Evolutionary conservation across 2,329 filamentous ascomycete genomes (phyloP), one percentile per base, ranked within the genome.

Genomic region (Diaporthe sp.): DNA sequence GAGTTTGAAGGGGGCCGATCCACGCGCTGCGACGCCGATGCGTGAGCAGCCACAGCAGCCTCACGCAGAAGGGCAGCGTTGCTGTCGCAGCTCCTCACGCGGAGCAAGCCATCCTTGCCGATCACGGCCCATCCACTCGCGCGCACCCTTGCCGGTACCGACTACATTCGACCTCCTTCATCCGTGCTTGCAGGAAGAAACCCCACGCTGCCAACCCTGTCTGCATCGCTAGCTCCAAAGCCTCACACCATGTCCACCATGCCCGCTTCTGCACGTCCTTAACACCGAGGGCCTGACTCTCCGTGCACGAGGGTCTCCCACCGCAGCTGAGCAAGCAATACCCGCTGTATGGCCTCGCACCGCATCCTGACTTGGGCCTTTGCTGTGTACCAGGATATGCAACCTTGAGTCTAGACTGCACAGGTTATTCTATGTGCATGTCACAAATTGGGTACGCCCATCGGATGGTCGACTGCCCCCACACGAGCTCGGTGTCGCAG

Each of bases 131-230:
- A 64, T 22, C n/a, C 47, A 54, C 17, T 40, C 28, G 57, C 30
- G 54, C 38, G 28, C 33, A 35, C 47, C 73, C 73, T 57, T 60
- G 69, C 45, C 67, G 45, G 67, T 74, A 60, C 58, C 47, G 52
- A 72, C 40, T 67, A 52, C 64, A 54, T 54, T 54, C 47, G 64
- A 68, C 47, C 47, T 54, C 54, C 50, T 60, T 33, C 68, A 42
- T 69, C 72, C 72, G 57, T 74, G 47, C 52, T 73, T 71, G 72
- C 67, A 74, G 67, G 50, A 42, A n/a, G 54, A 55, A 74, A 74
- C 73, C 58, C 73, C 60, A 74, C 69, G 73, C 58, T 35, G 54
- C 52, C 60, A 40, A 42, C 73, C 58, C 69, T 66, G 58, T 72
- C 58, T 50, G 67, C 67, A 30, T 55, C 35, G 47, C 54, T 61